Percentiles rank a stretch among this genome's conserved stretches.
Evolutionary conservation across 495 filamentous ascomycete genomes (phyloP).

Genomic region (Bryoglossum gracile): DNA sequence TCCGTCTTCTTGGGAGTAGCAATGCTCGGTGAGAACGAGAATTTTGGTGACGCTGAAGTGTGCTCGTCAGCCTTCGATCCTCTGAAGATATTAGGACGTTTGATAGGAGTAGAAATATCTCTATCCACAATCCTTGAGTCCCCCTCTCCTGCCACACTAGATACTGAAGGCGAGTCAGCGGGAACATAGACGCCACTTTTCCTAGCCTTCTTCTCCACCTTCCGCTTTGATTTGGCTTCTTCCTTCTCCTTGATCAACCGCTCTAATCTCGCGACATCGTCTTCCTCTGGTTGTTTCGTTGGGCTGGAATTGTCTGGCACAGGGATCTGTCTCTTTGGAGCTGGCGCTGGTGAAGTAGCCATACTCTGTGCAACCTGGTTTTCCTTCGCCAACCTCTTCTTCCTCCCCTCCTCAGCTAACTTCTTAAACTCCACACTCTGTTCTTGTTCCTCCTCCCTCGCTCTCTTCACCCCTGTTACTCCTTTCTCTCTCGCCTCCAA

Average conservation of each 20-base stretch:
- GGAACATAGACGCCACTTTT: constrained; percentile 24
- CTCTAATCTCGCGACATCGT: constrained; percentile 19
- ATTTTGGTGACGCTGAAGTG: constrained; percentile 28
- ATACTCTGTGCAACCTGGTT: constrained; percentile 33
- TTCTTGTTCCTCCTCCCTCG: constrained; percentile 46
- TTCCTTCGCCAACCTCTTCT: constrained; percentile 40
- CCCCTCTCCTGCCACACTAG: background rate
- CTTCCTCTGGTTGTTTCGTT: constrained; percentile 21
- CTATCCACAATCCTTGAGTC: constrained; percentile 9
- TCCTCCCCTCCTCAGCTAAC: constrained; percentile 58
- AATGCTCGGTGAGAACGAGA: constrained; percentile 25
- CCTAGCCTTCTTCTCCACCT: constrained; percentile 27
- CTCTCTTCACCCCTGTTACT: constrained; percentile 37
- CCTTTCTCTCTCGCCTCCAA: constrained; percentile 53
- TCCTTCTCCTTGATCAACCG: constrained; percentile 19
- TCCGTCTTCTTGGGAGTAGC: constrained; percentile 22
- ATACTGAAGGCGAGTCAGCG: constrained; percentile 19
- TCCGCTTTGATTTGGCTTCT: constrained; percentile 21
- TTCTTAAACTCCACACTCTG: constrained; percentile 56
- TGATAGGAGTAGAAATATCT: constrained; percentile 24
- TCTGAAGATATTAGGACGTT: constrained; percentile 27
- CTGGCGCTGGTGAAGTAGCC: constrained; percentile 14
- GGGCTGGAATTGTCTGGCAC: background rate
- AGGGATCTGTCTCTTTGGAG: constrained; percentile 1
- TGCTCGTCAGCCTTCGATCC: constrained; percentile 28